Conservation (phyloP, 805 yeast genomes). For the Pichia kluyveri region DNA sequence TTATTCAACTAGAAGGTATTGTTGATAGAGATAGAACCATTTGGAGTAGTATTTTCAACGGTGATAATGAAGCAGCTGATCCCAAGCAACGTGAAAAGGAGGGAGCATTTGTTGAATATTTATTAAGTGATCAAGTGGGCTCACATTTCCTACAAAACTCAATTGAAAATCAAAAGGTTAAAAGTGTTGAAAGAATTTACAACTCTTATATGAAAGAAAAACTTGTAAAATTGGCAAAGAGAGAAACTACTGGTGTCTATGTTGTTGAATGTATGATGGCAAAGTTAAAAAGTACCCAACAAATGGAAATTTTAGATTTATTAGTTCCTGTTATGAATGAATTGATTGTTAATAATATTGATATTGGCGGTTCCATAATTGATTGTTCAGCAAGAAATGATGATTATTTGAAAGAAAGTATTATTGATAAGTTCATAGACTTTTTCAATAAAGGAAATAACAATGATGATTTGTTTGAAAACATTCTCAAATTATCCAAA, state of each 20-base stretch:
- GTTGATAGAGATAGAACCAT: slow-evolving; percentile 64
- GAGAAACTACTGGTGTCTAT: slow-evolving; percentile 80
- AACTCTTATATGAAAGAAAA: slow-evolving; percentile 65
- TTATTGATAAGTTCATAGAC: slow-evolving; percentile 41
- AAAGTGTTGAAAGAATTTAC: slow-evolving; percentile 64
- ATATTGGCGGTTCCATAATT: slow-evolving; percentile 56
- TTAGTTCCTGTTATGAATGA: slow-evolving; percentile 59
- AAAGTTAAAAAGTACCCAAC: slow-evolving; percentile 55
- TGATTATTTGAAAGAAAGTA: slow-evolving; percentile 50
- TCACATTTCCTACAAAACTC: slow-evolving; percentile 80
- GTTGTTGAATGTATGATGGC: slow-evolving; percentile 64
- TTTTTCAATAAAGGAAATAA: slow-evolving; percentile 30
- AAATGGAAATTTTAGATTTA: slow-evolving; percentile 50
- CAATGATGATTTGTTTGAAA: slow-evolving; percentile 50
- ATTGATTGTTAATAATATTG: slow-evolving; percentile 58
- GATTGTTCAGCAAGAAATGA: slow-evolving; percentile 54
- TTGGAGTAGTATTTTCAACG: slow-evolving; percentile 56
- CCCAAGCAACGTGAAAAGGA: slow-evolving; percentile 48
- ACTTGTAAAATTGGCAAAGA: slow-evolving; percentile 60
- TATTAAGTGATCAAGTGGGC: slow-evolving; percentile 84
- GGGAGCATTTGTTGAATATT: slow-evolving; percentile 74
- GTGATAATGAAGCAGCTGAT: slow-evolving; percentile 41
- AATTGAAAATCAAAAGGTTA: slow-evolving; percentile 55
- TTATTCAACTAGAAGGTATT: slow-evolving; percentile 73
- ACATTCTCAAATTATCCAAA: slow-evolving; percentile 50